Evolutionary conservation across 306 rosid genomes (phyloP).

Genomic region (Lathyrus oleraceus): DNA sequence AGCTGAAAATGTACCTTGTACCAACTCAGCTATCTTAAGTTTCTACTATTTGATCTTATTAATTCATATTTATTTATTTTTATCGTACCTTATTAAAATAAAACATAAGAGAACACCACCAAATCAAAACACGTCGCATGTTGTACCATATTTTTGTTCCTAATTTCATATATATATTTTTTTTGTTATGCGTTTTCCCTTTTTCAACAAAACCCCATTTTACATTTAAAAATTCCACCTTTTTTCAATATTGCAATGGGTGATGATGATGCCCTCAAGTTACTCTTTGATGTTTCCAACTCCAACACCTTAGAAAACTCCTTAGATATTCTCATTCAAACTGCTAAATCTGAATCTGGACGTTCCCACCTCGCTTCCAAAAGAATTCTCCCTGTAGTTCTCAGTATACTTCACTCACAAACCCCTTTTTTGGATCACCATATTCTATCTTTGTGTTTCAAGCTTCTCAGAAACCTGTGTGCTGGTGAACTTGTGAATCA

Average conservation of each 20-base stretch:
- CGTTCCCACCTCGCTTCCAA: slow-evolving; percentile 52
- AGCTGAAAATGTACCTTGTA: slow-evolving; percentile 1
- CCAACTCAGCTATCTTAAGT: slow-evolving; percentile 8
- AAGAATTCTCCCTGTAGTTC: slow-evolving; percentile 43
- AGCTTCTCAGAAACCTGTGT: slow-evolving; percentile 68
- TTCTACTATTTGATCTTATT: too few species aligned
- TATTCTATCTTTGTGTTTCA: slow-evolving; percentile 47
- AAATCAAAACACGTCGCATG: too few species aligned
- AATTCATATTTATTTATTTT: too few species aligned
- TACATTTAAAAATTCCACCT: background rate
- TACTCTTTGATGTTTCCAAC: slow-evolving; percentile 44
- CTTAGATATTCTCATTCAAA: slow-evolving; percentile 46
- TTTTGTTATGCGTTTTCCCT: background rate
- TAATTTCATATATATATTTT: too few species aligned
- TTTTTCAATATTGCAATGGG: slow-evolving; percentile 36
- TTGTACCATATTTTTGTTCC: too few species aligned
- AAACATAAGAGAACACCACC: too few species aligned
- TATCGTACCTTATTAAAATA: too few species aligned
- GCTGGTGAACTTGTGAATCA: slow-evolving; percentile 67
- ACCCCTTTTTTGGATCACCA: background rate
- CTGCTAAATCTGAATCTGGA: slow-evolving; percentile 51
- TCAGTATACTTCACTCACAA: slow-evolving; percentile 36
- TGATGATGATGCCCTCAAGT: slow-evolving; percentile 35
- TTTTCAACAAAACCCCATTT: background rate
- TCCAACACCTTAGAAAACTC: slow-evolving; percentile 44